phyloP scores from a whole-genome alignment of 208 protist genomes.

The Crithidia fasciculata region DNA sequence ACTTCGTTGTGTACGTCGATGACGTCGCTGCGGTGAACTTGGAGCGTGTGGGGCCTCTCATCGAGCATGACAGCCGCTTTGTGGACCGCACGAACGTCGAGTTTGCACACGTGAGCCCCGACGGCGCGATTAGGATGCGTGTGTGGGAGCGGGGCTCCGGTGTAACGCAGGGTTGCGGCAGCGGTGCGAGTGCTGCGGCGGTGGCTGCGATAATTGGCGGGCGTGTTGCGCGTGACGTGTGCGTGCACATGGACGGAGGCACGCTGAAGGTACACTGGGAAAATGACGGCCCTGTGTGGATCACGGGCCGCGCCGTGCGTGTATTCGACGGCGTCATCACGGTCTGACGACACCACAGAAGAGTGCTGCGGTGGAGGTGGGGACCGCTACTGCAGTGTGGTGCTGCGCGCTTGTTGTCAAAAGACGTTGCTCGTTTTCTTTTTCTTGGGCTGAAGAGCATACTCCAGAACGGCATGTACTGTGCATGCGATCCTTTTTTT shows the following conservation, averaged over 20 bases:
- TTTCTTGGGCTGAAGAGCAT: not conserved
- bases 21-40: not conserved
- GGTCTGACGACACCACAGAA: not conserved
- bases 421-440: not conserved
- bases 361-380: too few species aligned
- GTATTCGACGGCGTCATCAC: conserved; percentile 3
- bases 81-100: conserved; percentile 11
- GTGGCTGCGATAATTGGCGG: conserved; percentile 9
- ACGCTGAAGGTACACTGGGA: not conserved
- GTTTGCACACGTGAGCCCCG: not conserved
- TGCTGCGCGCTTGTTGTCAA: too few species aligned
- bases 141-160: conserved; percentile 20
- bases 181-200: conserved; percentile 6
- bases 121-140: conserved; percentile 2
- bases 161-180: conserved; percentile 13
- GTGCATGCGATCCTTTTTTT: not conserved
- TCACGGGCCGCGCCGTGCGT: conserved; percentile 5
- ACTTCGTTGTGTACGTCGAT: conserved; percentile 9
- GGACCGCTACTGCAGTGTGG: too few species aligned
- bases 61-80: conserved; percentile 4
- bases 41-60: not conserved
- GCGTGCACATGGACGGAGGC: conserved; percentile 9
- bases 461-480: not conserved
- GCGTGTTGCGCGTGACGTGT: not conserved
- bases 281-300: not conserved